Percentiles rank a stretch among this genome's conserved stretches.
Conservation (phyloP, 1,284 basidiomycete genomes). For the Sphagnurus paluster region DNA sequence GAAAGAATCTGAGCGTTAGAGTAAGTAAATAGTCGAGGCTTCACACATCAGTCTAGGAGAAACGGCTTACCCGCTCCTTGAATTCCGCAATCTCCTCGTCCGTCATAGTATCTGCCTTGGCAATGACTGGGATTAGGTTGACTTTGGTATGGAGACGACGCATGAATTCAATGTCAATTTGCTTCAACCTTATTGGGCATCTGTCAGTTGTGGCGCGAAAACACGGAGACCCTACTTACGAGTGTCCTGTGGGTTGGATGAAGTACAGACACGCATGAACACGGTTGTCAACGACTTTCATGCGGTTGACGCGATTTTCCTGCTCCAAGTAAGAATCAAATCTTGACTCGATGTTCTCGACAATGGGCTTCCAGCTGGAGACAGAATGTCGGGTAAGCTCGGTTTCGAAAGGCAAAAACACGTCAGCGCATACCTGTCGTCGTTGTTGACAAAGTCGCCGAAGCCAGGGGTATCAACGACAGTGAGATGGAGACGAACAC, state of each 20-base stretch:
- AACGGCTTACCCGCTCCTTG: slow-evolving; percentile 79
- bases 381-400: slow-evolving; percentile 14
- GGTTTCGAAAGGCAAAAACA: slow-evolving; percentile 18
- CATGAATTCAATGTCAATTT: slow-evolving; percentile 98
- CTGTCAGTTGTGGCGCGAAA: slow-evolving; percentile 8
- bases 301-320: slow-evolving; percentile 94
- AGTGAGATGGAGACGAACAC: slow-evolving; percentile 91
- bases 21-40: slow-evolving; percentile 8
- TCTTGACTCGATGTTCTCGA: slow-evolving; percentile 95
- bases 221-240: slow-evolving; percentile 60
- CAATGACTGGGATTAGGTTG: slow-evolving; percentile 96
- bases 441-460: slow-evolving; percentile 97
- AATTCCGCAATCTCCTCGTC: slow-evolving; percentile 92
- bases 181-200: slow-evolving; percentile 70
- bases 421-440: slow-evolving; percentile 71
- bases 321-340: slow-evolving; percentile 97
- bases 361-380: slow-evolving; percentile 91
- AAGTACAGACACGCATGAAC: slow-evolving; percentile 97
- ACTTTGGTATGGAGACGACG: slow-evolving; percentile 92
- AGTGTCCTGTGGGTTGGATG: slow-evolving; percentile 96
- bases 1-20: slow-evolving; percentile 67
- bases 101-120: slow-evolving; percentile 94
- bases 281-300: slow-evolving; percentile 85
- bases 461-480: slow-evolving; percentile 98
- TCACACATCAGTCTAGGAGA: background rate